Evolutionary conservation across 148 eudicot genomes (phyloP), one percentile per base, ranked within the genome.

Genomic region (Chenopodium berlandieri): DNA sequence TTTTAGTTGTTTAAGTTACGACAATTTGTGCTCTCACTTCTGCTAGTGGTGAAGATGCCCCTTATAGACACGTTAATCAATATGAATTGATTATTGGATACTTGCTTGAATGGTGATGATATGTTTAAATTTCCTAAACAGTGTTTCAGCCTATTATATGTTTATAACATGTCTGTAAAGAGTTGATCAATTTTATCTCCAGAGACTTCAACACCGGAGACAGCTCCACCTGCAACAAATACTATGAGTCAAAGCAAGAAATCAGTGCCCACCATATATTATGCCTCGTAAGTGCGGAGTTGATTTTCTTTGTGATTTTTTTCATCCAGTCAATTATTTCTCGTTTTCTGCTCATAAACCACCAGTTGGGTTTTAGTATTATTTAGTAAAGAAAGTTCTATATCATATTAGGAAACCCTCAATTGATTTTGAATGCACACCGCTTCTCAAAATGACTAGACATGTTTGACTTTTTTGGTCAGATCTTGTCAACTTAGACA

Each of bases 201-300:
- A 86, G 86, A 82, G 72, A 78, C 88, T 78, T 89, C 90, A 75
- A 82, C 90, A 58, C 84, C 88, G 13, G 92, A 85, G 78, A 83
- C 87, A 80, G 62, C 62, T 56, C 74, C 88, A 82, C 79, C 90
- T 20, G 66, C 89, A 67, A 63, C 83, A 81, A 88, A 85, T 80
- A 84, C 71, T 71, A 89, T 83, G 74, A 80, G 71, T 62, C 80
- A 87, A 80, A 90, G 85, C 89, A 88, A 87, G 81, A 90, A 86
- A 86, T 23, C 77, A 68, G 83, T 82, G 31, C 95, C 99, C 47
- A 91, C 91, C 76, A 92, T 96, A 40, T 94, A 85, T 82, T 96
- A 96, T 84, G 91, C 98, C 64, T 83, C 99, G 99, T 96, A 89
- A 88, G 99, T 86, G 37, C 63, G 27, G 63, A 47, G 19, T 80